Conservation (phyloP, 495 filamentous ascomycete genomes). For the Neurospora sp. region DNA sequence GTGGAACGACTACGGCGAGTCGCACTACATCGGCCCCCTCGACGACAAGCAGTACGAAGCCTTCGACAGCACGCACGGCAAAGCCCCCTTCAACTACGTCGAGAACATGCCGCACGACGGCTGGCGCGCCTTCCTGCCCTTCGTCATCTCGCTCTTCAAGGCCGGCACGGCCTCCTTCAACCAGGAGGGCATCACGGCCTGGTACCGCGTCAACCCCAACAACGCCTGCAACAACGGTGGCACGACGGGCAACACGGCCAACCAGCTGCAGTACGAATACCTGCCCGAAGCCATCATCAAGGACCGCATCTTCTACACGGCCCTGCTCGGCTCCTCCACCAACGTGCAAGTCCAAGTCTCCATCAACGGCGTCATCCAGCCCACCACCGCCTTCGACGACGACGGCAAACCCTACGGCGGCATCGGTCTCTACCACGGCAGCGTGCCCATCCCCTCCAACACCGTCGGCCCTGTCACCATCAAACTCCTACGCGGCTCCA, state of each 20-base stretch:
- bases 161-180: conserved; percentile 8
- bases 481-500: conserved; percentile 18
- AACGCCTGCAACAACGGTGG: conserved; percentile 19
- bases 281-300: neutral
- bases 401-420: conserved; percentile 12
- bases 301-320: conserved; percentile 1
- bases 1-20: conserved; percentile 5
- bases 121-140: conserved; percentile 45
- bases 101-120: conserved; percentile 41
- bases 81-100: conserved; percentile 6
- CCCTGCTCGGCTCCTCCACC: neutral
- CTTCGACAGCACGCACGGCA: neutral
- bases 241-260: conserved; percentile 6
- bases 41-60: neutral
- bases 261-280: conserved; percentile 2
- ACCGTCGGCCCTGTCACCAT: conserved; percentile 10
- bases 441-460: conserved; percentile 29
- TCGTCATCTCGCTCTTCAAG: conserved; percentile 51
- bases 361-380: conserved; percentile 4
- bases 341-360: conserved; percentile 2
- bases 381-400: conserved; percentile 19
- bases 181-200: conserved; percentile 41
- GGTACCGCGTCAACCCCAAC: conserved; percentile 45
- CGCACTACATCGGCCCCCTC: neutral
- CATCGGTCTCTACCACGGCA: conserved; percentile 38